Percentiles rank a stretch among this genome's conserved stretches.
Conservation (phyloP, 352 stramenopile genomes). For the Albugo laibachii region DNA sequence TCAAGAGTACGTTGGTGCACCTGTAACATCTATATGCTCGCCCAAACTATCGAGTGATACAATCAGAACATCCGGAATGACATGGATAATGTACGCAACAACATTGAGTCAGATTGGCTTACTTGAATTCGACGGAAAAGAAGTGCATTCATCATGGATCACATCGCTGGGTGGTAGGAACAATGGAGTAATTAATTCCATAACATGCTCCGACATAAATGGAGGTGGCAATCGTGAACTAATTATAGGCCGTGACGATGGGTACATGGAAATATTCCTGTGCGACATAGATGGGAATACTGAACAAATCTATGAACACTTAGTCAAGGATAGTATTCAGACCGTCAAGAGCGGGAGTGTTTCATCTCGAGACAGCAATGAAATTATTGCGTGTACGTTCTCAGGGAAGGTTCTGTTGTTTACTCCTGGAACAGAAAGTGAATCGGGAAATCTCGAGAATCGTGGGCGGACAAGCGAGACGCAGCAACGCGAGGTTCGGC, state of each 20-base stretch:
- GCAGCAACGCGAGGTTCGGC: constrained; percentile 53
- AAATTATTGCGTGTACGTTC: constrained; percentile 62
- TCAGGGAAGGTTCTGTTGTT: constrained; percentile 63
- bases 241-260: constrained; percentile 60
- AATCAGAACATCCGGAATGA: constrained; percentile 6
- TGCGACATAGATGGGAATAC: constrained; percentile 14
- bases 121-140: constrained; percentile 45
- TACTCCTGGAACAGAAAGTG: constrained; percentile 61
- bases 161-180: constrained; percentile 1
- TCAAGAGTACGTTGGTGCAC: constrained; percentile 38
- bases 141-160: constrained; percentile 37
- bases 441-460: constrained; percentile 46
- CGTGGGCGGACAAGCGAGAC: constrained; percentile 56
- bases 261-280: constrained; percentile 50
- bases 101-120: constrained; percentile 28
- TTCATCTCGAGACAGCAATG: constrained; percentile 46
- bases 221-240: constrained; percentile 59
- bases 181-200: constrained; percentile 32
- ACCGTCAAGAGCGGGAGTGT: constrained; percentile 51
- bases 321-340: constrained; percentile 51
- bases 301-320: constrained; percentile 29
- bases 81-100: constrained; percentile 53
- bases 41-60: constrained; percentile 5
- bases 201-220: constrained; percentile 60
- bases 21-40: constrained; percentile 25